phyloP scores from a whole-genome alignment of 129 eudicot genomes.

The Escallonia rubra region DNA sequence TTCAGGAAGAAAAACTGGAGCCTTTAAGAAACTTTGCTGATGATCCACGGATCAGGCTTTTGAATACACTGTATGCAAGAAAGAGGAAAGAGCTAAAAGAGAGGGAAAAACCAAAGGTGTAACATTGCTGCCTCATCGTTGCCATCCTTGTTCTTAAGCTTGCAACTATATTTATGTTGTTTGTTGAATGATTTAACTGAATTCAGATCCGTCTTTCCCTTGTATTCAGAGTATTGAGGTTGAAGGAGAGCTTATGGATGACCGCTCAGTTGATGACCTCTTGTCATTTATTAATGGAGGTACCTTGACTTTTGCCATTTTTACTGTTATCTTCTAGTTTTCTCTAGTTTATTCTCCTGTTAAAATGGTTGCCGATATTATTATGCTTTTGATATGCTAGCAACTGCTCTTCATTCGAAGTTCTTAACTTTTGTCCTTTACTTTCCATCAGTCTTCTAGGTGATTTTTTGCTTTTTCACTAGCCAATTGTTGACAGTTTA shows the following conservation, averaged over 20 bases:
- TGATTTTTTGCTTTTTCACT: too few species aligned
- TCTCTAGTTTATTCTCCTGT: neutral
- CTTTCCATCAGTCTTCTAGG: neutral
- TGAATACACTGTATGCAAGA: slow-evolving; percentile 85
- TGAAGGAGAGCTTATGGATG: slow-evolving; percentile 73
- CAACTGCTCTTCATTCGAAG: neutral
- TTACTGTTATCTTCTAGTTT: slow-evolving; percentile 6
- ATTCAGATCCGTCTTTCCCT: too few species aligned
- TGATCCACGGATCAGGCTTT: slow-evolving; percentile 84
- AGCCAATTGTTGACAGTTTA: too few species aligned
- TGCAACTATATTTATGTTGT: neutral
- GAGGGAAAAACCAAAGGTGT: slow-evolving; percentile 66
- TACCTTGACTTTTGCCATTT: slow-evolving; percentile 2
- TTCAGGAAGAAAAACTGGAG: slow-evolving; percentile 90
- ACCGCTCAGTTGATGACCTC: slow-evolving; percentile 87
- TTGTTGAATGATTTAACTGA: too few species aligned
- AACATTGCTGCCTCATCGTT: neutral
- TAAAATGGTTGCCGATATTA: neutral
- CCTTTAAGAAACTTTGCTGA: slow-evolving; percentile 76
- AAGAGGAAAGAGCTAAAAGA: slow-evolving; percentile 88
- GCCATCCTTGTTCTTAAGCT: neutral
- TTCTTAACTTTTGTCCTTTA: neutral
- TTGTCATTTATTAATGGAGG: slow-evolving; percentile 87
- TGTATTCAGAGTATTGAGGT: slow-evolving; percentile 48
- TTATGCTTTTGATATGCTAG: neutral